Conservation (phyloP, 2,329 filamentous ascomycete species). For the Xylaria arbuscula region DNA sequence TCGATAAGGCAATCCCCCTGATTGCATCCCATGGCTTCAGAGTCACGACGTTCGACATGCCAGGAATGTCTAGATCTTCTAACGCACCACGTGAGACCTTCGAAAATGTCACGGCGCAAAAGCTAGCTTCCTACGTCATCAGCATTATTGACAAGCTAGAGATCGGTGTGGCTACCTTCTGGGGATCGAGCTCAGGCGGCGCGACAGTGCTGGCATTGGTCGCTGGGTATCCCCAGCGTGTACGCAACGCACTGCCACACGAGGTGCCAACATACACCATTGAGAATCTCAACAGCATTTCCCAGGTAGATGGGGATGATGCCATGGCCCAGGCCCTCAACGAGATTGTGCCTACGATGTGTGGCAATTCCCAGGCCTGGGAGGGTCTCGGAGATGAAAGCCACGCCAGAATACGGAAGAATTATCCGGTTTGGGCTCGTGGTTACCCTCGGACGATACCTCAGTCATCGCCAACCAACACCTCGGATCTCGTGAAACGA, state of each 20-base stretch:
- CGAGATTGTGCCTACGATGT: not conserved
- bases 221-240: slow-evolving; percentile 33
- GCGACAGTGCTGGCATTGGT: slow-evolving; percentile 33
- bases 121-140: slow-evolving; percentile 37
- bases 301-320: slow-evolving; percentile 32
- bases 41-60: slow-evolving; percentile 39
- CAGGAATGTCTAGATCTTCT: slow-evolving; percentile 36
- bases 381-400: slow-evolving; percentile 26
- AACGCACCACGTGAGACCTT: slow-evolving; percentile 32
- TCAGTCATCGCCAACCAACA: slow-evolving; percentile 20
- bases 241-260: slow-evolving; percentile 36
- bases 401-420: slow-evolving; percentile 36
- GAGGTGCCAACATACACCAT: slow-evolving; percentile 35
- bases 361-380: slow-evolving; percentile 34
- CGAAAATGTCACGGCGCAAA: slow-evolving; percentile 33
- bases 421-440: slow-evolving; percentile 37
- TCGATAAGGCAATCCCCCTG: slow-evolving; percentile 32
- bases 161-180: slow-evolving; percentile 36
- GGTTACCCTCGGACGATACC: slow-evolving; percentile 35
- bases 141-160: slow-evolving; percentile 34
- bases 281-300: slow-evolving; percentile 18
- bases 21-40: slow-evolving; percentile 32
- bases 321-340: slow-evolving; percentile 20
- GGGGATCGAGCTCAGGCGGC: slow-evolving; percentile 38
- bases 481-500: slow-evolving; percentile 23